A percentile compares a stretch with the other conserved stretches of the same genome.
These are phyloP conservation scores for Solanum boliviense DNA, from an alignment of 257 asterid species.

Conservation along the genomic window DNA sequence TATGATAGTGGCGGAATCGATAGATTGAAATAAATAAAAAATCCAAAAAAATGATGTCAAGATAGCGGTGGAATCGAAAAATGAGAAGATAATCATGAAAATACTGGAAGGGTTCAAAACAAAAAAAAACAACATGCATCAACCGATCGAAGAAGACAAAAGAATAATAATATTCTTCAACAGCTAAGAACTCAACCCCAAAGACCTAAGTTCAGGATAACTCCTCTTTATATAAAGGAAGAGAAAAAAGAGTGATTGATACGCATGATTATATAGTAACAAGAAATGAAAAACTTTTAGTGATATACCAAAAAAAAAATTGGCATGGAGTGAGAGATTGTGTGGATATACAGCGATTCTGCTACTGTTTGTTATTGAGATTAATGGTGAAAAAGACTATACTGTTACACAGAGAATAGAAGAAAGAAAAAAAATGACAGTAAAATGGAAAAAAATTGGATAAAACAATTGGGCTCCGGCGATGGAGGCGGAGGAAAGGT, in stretches of 20 bases:
- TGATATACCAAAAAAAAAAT: background rate
- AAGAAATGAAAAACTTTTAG: background rate
- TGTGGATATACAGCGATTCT: background rate
- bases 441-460: background rate
- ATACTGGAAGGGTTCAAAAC: conserved; percentile 8
- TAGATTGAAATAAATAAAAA: background rate
- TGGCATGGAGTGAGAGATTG: background rate
- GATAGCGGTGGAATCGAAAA: background rate
- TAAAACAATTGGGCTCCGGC: background rate
- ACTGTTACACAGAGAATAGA: background rate
- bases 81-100: background rate
- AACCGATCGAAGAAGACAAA: background rate
- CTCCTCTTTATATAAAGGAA: background rate
- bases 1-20: background rate
- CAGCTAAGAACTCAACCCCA: background rate
- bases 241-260: background rate
- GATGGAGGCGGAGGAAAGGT: background rate
- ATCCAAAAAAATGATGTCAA: background rate
- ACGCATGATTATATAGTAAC: background rate
- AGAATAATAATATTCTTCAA: background rate
- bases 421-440: background rate
- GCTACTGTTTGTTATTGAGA: background rate
- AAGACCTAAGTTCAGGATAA: background rate
- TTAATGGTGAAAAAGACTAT: background rate
- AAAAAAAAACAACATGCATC: conserved; percentile 11